Conservation (phyloP, 116 monocot genomes). For the Cymodocea nodosa region DNA sequence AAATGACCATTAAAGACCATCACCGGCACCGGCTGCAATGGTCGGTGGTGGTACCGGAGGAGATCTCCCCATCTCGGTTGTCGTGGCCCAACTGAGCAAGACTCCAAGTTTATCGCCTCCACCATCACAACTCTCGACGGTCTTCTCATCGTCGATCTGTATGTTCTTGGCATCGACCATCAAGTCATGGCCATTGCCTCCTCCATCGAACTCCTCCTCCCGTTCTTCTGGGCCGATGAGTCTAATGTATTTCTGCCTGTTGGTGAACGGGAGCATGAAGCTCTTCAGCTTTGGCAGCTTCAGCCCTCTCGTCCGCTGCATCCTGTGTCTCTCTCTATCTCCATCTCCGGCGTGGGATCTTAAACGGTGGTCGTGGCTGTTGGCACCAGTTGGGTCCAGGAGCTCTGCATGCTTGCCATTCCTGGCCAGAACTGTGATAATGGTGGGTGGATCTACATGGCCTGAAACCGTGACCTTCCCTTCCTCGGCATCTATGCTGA, state of each 20-base stretch:
- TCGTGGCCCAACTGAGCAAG: not conserved
- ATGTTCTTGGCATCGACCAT: not conserved
- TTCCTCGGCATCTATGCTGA: slow-evolving; percentile 4
- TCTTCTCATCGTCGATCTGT: not conserved
- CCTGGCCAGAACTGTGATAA: not conserved
- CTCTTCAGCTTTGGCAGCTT: slow-evolving; percentile 1
- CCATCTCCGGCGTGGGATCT: no score
- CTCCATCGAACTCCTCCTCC: not conserved
- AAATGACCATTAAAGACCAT: not conserved
- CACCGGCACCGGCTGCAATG: not conserved
- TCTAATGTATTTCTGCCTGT: not conserved
- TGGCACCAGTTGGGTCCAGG: not conserved
- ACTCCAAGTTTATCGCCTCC: not conserved
- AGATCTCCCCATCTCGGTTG: not conserved
- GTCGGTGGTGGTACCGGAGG: not conserved
- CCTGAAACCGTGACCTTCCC: slow-evolving; percentile 3
- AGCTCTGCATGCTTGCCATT: slow-evolving; percentile 9
- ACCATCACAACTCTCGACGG: not conserved
- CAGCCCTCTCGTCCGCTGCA: not conserved
- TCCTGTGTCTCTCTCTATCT: not conserved
- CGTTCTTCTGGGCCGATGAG: not conserved
- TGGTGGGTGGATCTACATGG: slow-evolving; percentile 1
- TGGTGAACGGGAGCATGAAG: not conserved
- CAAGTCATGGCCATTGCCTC: not conserved
- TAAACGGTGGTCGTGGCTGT: not conserved